Evolutionary conservation across 768 basidiomycete species (phyloP), one percentile per base, ranked within the genome.

Genomic region (Favolaschia claudopus): DNA sequence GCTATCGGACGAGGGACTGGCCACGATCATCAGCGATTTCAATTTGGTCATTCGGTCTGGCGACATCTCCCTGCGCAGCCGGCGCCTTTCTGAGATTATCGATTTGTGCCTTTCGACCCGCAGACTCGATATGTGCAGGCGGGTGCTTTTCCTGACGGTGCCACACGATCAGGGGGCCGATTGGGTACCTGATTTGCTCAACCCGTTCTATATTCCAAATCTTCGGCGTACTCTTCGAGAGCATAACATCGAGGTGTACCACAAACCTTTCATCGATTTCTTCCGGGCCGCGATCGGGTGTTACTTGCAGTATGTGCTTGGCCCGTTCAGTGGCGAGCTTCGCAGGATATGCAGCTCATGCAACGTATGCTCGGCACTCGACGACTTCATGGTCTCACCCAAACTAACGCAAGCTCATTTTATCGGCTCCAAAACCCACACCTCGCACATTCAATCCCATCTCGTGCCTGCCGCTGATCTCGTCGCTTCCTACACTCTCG

Each of bases 261-360:
- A 64, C 34, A 64, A 64, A 17, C 63, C 63, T 3, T 64, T 64
- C 45, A 43, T 27, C 45, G 63, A 64, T 19, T 64, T 64, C 36
- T 64, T 64, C 58, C 54, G 63, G 32, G 58, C 63, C 1, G 58
- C 54, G 27, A 64, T 64, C 45, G 63, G 63, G 10, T 56, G 54
- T 27, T 64, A 58, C n/a, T 55, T 64, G 4, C 58, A 60, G 36
- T 54, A 60, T 29, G 63, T 64, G 12, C 49, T 60, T 17, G 58
- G 63, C 7, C 25, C 54, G 2, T 60, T 36, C 45, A 33, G 27
- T 37, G 38, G 55, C 28, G 46, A 29, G 34, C 19, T 44, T 9
- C 50, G 54, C 34, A 31, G 24, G 8, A 47, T 64, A 12, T 60
- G 54, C 51, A 55, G 45, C 1, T 14, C 54, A 29, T 64, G 63